Conservation (phyloP, 768 basidiomycete species). For the Paxillus involutus region DNA sequence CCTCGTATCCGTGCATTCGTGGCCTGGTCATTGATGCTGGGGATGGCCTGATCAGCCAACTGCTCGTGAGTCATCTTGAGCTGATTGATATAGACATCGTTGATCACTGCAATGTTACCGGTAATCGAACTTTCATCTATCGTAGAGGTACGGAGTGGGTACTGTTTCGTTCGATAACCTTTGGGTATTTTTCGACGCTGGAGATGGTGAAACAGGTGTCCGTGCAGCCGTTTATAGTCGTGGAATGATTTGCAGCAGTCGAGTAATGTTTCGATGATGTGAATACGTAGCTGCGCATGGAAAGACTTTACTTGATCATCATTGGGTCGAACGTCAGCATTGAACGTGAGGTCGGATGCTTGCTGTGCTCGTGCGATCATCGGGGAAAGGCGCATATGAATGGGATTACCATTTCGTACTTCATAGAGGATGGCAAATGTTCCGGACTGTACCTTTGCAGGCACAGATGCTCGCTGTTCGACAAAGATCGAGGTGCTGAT, state of each 20-base stretch:
- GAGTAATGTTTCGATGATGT: not conserved
- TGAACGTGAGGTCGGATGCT: not conserved
- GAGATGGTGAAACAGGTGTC: not conserved
- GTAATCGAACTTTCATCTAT: slow-evolving; percentile 5
- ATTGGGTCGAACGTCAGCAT: not conserved
- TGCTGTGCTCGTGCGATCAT: not conserved
- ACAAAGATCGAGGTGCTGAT: not conserved
- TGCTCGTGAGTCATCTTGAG: too few relatives aligned
- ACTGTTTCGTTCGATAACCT: not conserved
- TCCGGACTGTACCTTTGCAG: too few relatives aligned
- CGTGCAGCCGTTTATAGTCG: not conserved
- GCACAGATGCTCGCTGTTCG: too few relatives aligned
- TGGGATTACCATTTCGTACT: not conserved
- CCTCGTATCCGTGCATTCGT: too few relatives aligned
- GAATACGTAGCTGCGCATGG: not conserved
- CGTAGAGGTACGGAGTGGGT: not conserved
- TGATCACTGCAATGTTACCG: too few relatives aligned
- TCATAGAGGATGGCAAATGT: too few relatives aligned
- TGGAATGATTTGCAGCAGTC: not conserved
- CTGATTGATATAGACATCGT: too few relatives aligned
- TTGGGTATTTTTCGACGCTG: not conserved
- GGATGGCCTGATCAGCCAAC: too few relatives aligned
- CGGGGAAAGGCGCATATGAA: not conserved
- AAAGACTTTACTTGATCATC: not conserved
- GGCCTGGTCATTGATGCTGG: too few relatives aligned